These are phyloP conservation scores for Groenewaldozyma sp. DNA, from an alignment of 1,139 yeast species.

Conservation along the genomic window DNA sequence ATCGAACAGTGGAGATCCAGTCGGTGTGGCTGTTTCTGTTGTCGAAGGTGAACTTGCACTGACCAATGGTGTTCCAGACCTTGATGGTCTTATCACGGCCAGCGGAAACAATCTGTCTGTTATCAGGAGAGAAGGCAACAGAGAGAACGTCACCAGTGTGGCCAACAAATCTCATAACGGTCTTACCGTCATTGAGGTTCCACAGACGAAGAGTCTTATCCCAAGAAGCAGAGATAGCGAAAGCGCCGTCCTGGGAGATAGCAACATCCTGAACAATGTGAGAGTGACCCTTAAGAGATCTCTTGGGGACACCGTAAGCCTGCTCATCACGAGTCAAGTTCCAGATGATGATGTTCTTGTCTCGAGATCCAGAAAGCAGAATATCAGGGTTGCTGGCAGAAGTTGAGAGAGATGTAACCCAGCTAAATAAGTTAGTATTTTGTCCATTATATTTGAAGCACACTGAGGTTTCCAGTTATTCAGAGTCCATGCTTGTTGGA, in stretches of 20 bases:
- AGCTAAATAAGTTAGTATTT: constrained; percentile 41
- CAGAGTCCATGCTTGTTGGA: neutral
- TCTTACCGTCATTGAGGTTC: constrained; percentile 94
- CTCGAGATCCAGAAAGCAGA: constrained; percentile 98
- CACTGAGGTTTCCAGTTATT: neutral
- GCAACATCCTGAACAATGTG: constrained; percentile 98
- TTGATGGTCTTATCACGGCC: constrained; percentile 98
- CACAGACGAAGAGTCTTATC: constrained; percentile 98
- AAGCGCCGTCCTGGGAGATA: constrained; percentile 96
- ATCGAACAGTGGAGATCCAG: constrained; percentile 99
- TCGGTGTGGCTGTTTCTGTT: constrained; percentile 74
- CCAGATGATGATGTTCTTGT: constrained; percentile 98
- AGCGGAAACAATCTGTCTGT: constrained; percentile 97
- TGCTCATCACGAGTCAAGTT: constrained; percentile 95
- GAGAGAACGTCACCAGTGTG: constrained; percentile 97
- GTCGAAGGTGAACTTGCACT: constrained; percentile 85
- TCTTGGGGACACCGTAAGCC: constrained; percentile 97
- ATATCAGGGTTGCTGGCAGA: constrained; percentile 98
- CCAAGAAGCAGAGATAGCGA: constrained; percentile 99
- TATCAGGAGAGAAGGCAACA: constrained; percentile 92
- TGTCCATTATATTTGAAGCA: constrained; percentile 7
- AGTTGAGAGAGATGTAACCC: constrained; percentile 99
- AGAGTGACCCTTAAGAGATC: constrained; percentile 96
- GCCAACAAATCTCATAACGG: constrained; percentile 93
- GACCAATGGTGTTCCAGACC: constrained; percentile 99